Evolutionary conservation across 352 stramenopile genomes (phyloP).

Genomic region (Phytopythium kandeliae): DNA sequence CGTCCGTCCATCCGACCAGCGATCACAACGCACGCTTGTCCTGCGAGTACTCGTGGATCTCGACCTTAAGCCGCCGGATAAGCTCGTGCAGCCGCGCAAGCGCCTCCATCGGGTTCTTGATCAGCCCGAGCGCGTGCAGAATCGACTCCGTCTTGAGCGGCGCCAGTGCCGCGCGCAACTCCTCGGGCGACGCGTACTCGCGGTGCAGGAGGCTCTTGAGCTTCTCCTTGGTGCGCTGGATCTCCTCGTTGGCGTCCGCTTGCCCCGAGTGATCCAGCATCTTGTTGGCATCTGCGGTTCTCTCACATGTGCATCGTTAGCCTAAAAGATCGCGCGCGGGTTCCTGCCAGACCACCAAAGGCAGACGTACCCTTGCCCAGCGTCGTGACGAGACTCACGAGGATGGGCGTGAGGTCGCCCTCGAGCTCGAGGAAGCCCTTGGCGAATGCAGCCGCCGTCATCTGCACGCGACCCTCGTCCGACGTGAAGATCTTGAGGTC

Average conservation of each 20-base stretch:
- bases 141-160: slow-evolving; percentile 77
- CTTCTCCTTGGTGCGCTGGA: slow-evolving; percentile 74
- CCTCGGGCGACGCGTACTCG: slow-evolving; percentile 62
- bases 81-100: slow-evolving; percentile 68
- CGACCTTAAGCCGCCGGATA: slow-evolving; percentile 65
- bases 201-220: slow-evolving; percentile 90
- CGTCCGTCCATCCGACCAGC: slow-evolving; percentile 14
- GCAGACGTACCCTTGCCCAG: slow-evolving; percentile 59
- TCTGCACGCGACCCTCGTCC: slow-evolving; percentile 99
- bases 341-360: background rate
- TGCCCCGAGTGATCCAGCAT: slow-evolving; percentile 99
- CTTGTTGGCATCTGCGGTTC: slow-evolving; percentile 78
- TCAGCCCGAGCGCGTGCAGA: slow-evolving; percentile 58
- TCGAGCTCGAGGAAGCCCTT: slow-evolving; percentile 99
- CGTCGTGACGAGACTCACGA: slow-evolving; percentile 94
- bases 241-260: slow-evolving; percentile 94
- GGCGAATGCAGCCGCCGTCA: slow-evolving; percentile 98
- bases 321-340: no score
- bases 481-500: slow-evolving; percentile 99
- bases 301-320: slow-evolving; percentile 2
- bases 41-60: slow-evolving; percentile 68
- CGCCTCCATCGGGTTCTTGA: slow-evolving; percentile 81
- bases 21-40: slow-evolving; percentile 46
- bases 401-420: slow-evolving; percentile 98
- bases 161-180: slow-evolving; percentile 57